These are phyloP conservation scores for Entomortierella chlamydospora DNA, from an alignment of 192 early-diverging fungal genomes.

Conservation along the genomic window DNA sequence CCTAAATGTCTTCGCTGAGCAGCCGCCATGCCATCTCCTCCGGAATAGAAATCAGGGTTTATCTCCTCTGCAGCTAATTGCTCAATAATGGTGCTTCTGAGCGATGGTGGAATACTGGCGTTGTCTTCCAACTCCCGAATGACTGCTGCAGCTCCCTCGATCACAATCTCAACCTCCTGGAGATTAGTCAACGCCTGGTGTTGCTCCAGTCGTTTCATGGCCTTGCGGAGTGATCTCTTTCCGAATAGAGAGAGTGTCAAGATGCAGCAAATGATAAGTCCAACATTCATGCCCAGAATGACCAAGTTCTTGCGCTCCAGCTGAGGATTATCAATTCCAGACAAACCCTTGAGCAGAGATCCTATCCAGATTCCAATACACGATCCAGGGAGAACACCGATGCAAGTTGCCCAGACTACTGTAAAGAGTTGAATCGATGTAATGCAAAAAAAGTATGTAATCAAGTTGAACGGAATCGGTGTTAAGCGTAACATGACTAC, in stretches of 20 bases:
- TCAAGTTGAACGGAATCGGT: conserved; percentile 57
- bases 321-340: conserved; percentile 57
- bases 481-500: conserved; percentile 61
- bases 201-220: conserved; percentile 48
- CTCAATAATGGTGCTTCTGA: conserved; percentile 22
- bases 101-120: conserved; percentile 21
- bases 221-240: conserved; percentile 56
- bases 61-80: conserved; percentile 31
- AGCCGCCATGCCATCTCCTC: conserved; percentile 14
- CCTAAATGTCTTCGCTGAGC: conserved; percentile 12
- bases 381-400: conserved; percentile 58
- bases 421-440: conserved; percentile 53
- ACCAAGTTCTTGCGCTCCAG: conserved; percentile 52
- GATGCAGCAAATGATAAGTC: conserved; percentile 53
- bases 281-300: conserved; percentile 57
- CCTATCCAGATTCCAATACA: conserved; percentile 62
- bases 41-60: conserved; percentile 9
- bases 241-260: conserved; percentile 56
- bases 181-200: conserved; percentile 31
- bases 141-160: conserved; percentile 32
- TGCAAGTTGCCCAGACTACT: conserved; percentile 56
- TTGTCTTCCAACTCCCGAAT: conserved; percentile 33
- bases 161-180: conserved; percentile 25
- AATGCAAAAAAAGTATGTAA: conserved; percentile 61
- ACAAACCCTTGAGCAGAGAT: conserved; percentile 54